Conservation (phyloP, 148 eudicot species). For the Rhododendron ferrugineum region DNA sequence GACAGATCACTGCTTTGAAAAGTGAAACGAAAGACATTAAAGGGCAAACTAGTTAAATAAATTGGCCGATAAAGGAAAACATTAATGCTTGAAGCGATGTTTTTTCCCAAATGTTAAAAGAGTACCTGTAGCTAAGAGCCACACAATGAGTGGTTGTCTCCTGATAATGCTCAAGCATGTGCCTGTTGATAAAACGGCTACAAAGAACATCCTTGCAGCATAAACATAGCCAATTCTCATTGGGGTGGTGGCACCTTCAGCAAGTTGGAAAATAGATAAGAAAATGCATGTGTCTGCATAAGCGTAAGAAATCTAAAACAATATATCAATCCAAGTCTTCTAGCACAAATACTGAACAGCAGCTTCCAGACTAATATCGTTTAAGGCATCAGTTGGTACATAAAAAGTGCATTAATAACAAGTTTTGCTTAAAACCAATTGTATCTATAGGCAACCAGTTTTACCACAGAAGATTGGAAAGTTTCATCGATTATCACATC, state of each 20-base stretch:
- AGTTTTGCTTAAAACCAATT: background rate
- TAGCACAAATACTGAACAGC: background rate
- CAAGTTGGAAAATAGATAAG: background rate
- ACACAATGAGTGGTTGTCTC: conserved; percentile 48
- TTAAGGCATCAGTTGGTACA: background rate
- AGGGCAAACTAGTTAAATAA: background rate
- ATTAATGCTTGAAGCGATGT: background rate
- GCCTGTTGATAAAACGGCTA: conserved; percentile 86
- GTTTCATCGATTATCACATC: background rate
- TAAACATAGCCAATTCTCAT: conserved; percentile 88
- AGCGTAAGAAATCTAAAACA: background rate
- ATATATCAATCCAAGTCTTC: background rate
- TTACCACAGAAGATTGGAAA: background rate
- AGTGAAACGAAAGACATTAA: background rate
- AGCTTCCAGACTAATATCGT: background rate
- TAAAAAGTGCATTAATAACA: background rate
- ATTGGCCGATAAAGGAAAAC: background rate
- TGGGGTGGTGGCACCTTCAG: conserved; percentile 75
- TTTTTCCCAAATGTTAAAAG: background rate
- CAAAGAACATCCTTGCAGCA: conserved; percentile 81
- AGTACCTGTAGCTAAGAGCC: conserved; percentile 88
- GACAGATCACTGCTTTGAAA: conserved; percentile 70
- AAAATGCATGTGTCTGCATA: background rate
- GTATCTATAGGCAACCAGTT: background rate
- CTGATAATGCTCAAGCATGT: conserved; percentile 82